Evolutionary conservation across 768 basidiomycete genomes (phyloP), one percentile per base, ranked within the genome.

Genomic region (Mycena filopes): DNA sequence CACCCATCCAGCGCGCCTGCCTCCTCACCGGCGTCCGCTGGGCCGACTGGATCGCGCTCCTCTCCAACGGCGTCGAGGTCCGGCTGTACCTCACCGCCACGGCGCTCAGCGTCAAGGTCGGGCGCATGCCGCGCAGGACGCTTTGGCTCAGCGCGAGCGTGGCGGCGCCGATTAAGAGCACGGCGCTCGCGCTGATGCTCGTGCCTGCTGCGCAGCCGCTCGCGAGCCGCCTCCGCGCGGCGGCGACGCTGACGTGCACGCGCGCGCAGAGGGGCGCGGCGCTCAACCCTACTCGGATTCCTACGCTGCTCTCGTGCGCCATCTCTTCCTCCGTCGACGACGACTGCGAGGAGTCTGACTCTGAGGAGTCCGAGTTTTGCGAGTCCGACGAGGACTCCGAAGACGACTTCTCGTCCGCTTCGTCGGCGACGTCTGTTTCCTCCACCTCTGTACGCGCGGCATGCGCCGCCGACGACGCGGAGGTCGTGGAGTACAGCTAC

Each of bases 251-350:
- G n/a, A 33, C 31, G 1, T 33, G 50, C 13, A 25, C 25, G 5
- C 63, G 33, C 18, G 18, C 50, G 2, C 57, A 51, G 15, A 31
- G 40, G 10, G 64, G 23, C 38, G 53, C 64, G n/a, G 58, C 58
- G 18, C 21, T 65, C 12, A 47, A 65, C 40, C 64, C 64, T 29
- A 65, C 64, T 7, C 64, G 57, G 12, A 43, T 60, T 2, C 64
- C 64, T 26, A 65, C 45, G 13, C 21, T 48, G 33, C 58, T 65
- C n/a, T 65, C 64, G 20, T 55, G 16, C 53, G 49, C 54, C 12
- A 31, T 18, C n/a, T 36, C 36, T 15, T 26, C 11, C 3, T 40
- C 28, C n/a, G 40, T 28, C 8, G 56, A 53, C 11, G 2, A 13
- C 12, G 43, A 21, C 40, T n/a, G 28, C 4, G 40, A 42, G 3